These are phyloP conservation scores for Fagopyrum tataricum DNA, from an alignment of 148 eudicot species.

Conservation along the genomic window DNA sequence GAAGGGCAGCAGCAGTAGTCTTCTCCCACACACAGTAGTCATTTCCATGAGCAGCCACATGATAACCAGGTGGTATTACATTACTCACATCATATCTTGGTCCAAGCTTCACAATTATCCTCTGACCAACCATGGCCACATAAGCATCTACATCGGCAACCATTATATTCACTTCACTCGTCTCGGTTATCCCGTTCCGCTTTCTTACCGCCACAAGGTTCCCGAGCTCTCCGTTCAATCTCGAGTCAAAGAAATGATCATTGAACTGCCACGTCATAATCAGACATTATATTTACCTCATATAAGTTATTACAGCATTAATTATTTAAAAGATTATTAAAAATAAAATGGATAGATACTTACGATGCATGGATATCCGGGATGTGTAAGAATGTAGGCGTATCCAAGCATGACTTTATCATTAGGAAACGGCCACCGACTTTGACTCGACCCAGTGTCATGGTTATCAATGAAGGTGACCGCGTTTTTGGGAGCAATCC, in stretches of 20 bases:
- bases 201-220: constrained; percentile 24
- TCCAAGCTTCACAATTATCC: constrained; percentile 42
- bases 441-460: constrained; percentile 46
- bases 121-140: constrained; percentile 42
- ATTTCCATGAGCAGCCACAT: constrained; percentile 30
- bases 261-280: constrained; percentile 22
- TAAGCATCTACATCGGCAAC: constrained; percentile 45
- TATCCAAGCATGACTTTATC: constrained; percentile 56
- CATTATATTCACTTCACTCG: constrained; percentile 39
- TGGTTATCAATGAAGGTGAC: constrained; percentile 56
- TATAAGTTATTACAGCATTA: neutral
- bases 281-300: neutral
- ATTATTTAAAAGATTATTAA: neutral
- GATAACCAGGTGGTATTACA: constrained; percentile 32
- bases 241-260: constrained; percentile 48
- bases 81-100: constrained; percentile 35
- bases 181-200: constrained; percentile 34
- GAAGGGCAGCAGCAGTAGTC: neutral
- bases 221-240: constrained; percentile 31
- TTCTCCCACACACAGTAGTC: constrained; percentile 50
- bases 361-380: constrained; percentile 46
- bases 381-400: constrained; percentile 60
- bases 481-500: constrained; percentile 34
- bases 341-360: neutral
- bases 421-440: constrained; percentile 43